A percentile compares a stretch with the other conserved stretches of the same genome.
phyloP scores from a whole-genome alignment of 1,284 basidiomycete genomes.

The Agroathelia rolfsii region DNA sequence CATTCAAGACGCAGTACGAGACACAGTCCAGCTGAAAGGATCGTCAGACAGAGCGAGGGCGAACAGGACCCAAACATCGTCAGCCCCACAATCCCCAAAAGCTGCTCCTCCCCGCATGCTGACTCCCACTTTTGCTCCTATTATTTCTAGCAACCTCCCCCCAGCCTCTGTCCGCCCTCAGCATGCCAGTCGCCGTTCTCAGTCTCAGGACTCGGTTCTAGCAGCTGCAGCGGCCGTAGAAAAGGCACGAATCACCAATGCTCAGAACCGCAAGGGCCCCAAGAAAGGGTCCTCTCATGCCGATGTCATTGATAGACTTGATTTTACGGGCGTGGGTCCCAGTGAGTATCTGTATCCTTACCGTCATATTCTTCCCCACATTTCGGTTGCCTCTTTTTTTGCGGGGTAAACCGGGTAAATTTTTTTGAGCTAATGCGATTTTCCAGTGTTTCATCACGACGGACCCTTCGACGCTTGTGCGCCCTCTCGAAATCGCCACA shows the following conservation, averaged over 20 bases:
- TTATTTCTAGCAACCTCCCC: conserved; percentile 16
- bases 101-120: conserved; percentile 25
- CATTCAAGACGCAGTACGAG: conserved; percentile 53
- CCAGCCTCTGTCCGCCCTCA: conserved; percentile 25
- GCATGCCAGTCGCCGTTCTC: conserved; percentile 50
- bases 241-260: conserved; percentile 41
- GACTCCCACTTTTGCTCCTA: conserved; percentile 9
- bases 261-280: no score
- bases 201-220: conserved; percentile 56
- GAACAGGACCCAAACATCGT: conserved; percentile 35
- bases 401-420: conserved; percentile 14
- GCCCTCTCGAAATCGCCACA: conserved; percentile 73
- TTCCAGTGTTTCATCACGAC: conserved; percentile 77
- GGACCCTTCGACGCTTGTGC: conserved; percentile 84
- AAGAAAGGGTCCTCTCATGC: conserved; percentile 66
- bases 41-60: conserved; percentile 28
- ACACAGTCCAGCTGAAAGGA: conserved; percentile 42
- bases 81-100: conserved; percentile 23
- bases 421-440: conserved; percentile 4
- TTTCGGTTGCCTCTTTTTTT: conserved; percentile 11
- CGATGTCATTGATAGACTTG: conserved; percentile 57
- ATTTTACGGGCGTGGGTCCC: conserved; percentile 61
- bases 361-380: conserved; percentile 6
- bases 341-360: conserved; percentile 38
- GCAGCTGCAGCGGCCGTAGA: conserved; percentile 32